Base-by-base conservation (phyloP, 768 basidiomycete genomes). In the Calocybe indica region DNA sequence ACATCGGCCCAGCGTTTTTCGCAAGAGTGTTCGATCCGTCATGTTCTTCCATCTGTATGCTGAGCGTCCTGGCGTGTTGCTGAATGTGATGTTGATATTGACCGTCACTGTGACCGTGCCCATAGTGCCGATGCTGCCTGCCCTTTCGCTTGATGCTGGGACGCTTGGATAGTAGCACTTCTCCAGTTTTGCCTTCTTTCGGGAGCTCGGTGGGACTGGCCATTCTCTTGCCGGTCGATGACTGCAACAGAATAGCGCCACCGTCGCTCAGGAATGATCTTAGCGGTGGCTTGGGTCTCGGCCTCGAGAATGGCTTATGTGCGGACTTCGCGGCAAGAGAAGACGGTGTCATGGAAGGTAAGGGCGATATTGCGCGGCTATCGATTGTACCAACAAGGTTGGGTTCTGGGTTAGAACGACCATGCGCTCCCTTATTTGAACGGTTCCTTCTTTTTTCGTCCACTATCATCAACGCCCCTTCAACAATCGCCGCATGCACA, bases 401-500 rank as follows among this genome's bases (percentile, higher is more conserved):
- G 1, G 22, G 22, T 22, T 22, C 22, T 22, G 22, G 22, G 22
- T 22, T 22, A 22, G 22, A 22, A 22, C 2, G 22, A 22, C 22
- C 22, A 22, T 43, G 31, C 35, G 52, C 10, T 31, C 48, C 40
- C 11, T 52, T 15, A 47, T 42, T 52, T 38, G 51, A 53, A 39
- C 35, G 47, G 40, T 56, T 42, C 32, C 51, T 50, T 55, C 40
- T 52, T 65, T 85, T 82, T 62, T 90, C 85, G 53, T 91, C 89
- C 40, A 85, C 74, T 12, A 92, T 70, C 74, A 78, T 74, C 66
- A 92, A 63, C 11, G 85, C 78, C 6, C 91, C 90, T 63, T 90
- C 88, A 48, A 92, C 77, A 48, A 93, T 73, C 12, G 84, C 91
- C 30, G 85, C 82, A 61, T 96, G 90, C 34, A 92, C 88, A 65